These are phyloP conservation scores for Tilletia indica DNA, from an alignment of 1,284 basidiomycete genomes.

Conservation along the genomic window DNA sequence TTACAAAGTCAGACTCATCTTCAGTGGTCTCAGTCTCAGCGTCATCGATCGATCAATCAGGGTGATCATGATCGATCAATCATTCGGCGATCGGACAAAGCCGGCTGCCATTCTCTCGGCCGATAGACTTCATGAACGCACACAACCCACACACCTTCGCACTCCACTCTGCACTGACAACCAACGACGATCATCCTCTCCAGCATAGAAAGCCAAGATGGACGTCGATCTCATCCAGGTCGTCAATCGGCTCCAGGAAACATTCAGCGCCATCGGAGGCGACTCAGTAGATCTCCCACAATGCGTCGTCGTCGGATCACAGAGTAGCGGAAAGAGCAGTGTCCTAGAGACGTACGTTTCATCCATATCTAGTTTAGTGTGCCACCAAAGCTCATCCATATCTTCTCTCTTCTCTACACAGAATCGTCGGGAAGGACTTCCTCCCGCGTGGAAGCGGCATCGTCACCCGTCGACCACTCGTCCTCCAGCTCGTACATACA, in stretches of 20 bases:
- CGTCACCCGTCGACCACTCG: constrained; percentile 88
- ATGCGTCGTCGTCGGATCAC: constrained; percentile 59
- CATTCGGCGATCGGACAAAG: too few relatives aligned
- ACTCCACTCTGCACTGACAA: not conserved
- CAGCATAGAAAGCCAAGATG: constrained; percentile 29
- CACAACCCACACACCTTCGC: too few relatives aligned
- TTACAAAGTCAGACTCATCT: too few relatives aligned
- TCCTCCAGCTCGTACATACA: constrained; percentile 89
- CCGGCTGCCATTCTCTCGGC: too few relatives aligned
- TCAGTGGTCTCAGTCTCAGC: too few relatives aligned
- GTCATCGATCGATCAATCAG: too few relatives aligned
- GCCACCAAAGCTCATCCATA: not conserved
- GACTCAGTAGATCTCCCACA: constrained; percentile 63
- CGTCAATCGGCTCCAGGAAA: constrained; percentile 85
- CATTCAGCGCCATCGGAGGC: constrained; percentile 56
- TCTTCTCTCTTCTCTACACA: constrained; percentile 49
- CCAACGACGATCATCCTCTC: not conserved
- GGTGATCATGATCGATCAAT: too few relatives aligned
- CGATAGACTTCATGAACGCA: too few relatives aligned
- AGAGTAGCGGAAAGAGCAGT: constrained; percentile 63
- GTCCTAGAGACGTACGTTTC: constrained; percentile 62
- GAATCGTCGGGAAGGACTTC: constrained; percentile 82
- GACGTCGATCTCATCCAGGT: constrained; percentile 79
- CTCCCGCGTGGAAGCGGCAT: constrained; percentile 90
- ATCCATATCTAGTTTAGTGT: too few relatives aligned